Conservation (phyloP, 768 basidiomycete genomes). For the Rhizopogon sp. region DNA sequence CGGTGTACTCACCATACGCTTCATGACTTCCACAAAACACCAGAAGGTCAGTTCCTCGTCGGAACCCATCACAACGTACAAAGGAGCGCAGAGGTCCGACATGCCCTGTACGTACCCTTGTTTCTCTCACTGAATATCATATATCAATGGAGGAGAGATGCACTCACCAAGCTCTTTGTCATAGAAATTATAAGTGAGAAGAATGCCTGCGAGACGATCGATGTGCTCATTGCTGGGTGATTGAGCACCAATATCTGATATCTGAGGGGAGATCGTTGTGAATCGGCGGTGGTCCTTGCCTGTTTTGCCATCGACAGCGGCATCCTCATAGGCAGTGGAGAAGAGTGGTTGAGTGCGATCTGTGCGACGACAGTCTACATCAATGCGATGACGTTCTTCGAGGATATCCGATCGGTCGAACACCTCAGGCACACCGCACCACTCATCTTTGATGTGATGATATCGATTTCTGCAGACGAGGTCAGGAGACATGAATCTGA, state of each 20-base stretch:
- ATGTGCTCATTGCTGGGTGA: conserved; percentile 90
- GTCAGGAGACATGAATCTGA: neutral
- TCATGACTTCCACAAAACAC: conserved; percentile 95
- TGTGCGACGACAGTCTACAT: conserved; percentile 96
- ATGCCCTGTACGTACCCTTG: conserved; percentile 97
- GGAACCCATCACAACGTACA: conserved; percentile 87
- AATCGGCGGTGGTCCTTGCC: conserved; percentile 40
- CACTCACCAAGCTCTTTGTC: conserved; percentile 80
- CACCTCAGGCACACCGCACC: conserved; percentile 80
- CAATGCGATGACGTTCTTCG: conserved; percentile 91
- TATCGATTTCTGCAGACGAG: conserved; percentile 55
- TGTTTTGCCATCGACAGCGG: conserved; percentile 47
- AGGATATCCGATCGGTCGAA: conserved; percentile 75
- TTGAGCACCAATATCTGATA: conserved; percentile 77
- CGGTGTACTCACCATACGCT: conserved; percentile 71
- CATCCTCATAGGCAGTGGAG: conserved; percentile 38
- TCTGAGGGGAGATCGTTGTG: conserved; percentile 71
- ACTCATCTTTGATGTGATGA: conserved; percentile 64
- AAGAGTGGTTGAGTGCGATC: conserved; percentile 94
- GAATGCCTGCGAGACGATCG: conserved; percentile 77
- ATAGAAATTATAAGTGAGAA: conserved; percentile 89
- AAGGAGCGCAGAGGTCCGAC: conserved; percentile 92
- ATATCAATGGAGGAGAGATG: neutral
- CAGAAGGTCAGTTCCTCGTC: conserved; percentile 93
- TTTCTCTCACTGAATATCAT: conserved; percentile 9